Evolutionary conservation across 805 yeast genomes (phyloP), one percentile per base, ranked within the genome.

Genomic region (Lipomyces kockii): DNA sequence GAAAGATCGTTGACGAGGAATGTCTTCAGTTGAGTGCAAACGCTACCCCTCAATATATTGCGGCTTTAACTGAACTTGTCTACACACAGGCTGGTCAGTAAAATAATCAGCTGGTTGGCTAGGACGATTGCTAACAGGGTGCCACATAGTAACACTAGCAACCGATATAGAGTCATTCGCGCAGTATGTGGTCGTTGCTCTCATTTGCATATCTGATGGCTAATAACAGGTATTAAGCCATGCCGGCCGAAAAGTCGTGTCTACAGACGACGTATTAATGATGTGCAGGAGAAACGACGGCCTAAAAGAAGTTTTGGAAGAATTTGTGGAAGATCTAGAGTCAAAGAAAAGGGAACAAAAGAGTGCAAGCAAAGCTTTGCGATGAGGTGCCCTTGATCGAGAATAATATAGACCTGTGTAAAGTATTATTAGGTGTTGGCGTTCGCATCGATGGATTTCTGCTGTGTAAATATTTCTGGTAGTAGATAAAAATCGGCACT

Each of bases 41-140:
- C 8, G 75, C 74, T 12, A 75, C 79, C 11, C 76, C 77, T 8
- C 76, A 78, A 58, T 77, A 75, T 58, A 72, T 73, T 1, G 78
- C 79, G 22, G 73, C 76, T 5, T 62, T 77, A 43, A 72, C 80
- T 2, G 77, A 78, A 20, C 69, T 77, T 32, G 78, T 77, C 4
- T 77, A 72, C 58, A 65, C 71, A 8, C 80, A 77, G 59, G 70
- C 74, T 11, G 66, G 77, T 72, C 67, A 8, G 64, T 14, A 7
- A 22, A 35, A 2, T 58, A 32, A n/a, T 39, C 34, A 39, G 20
- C 27, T 17, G 5, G 6, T 22, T 7, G 9, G 25, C 8, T 8
- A 46, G 11, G 55, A 43, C 35, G 22, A 12, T 8, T 5, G 20
- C 43, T 53, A 29, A 49, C 29, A 12, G 25, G 1, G 20, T n/a